Evolutionary conservation across 192 early-diverging fungal species (phyloP).

Genomic region (Coemansia sp.): DNA sequence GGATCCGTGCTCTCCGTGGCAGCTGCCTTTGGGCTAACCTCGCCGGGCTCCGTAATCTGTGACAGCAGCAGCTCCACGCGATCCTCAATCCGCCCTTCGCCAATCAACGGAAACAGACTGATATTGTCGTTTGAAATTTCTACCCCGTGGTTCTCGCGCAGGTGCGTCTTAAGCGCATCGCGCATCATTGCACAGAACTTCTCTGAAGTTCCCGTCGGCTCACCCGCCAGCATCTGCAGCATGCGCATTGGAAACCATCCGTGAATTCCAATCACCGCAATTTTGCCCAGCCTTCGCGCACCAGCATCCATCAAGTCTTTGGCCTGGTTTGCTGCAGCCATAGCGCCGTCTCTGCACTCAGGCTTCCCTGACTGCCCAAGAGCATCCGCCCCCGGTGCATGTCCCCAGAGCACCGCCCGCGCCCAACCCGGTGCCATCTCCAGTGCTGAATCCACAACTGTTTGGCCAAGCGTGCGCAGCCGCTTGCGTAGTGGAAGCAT

Average conservation of each 20-base stretch:
- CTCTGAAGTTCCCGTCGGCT: slow-evolving; percentile 88
- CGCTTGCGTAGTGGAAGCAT: slow-evolving; percentile 16
- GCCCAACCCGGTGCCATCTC: slow-evolving; percentile 49
- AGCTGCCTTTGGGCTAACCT: not conserved
- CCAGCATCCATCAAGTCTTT: slow-evolving; percentile 25
- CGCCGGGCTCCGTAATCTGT: slow-evolving; percentile 55
- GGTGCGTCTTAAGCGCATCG: slow-evolving; percentile 60
- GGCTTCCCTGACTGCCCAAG: slow-evolving; percentile 20
- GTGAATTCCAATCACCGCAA: slow-evolving; percentile 85
- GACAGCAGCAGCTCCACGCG: slow-evolving; percentile 80
- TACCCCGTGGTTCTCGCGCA: slow-evolving; percentile 56
- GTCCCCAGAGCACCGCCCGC: slow-evolving; percentile 22
- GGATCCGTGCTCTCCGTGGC: slow-evolving; percentile 2
- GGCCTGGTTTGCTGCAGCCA: slow-evolving; percentile 10
- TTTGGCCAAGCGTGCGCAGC: slow-evolving; percentile 21
- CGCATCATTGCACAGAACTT: slow-evolving; percentile 90
- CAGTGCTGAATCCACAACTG: slow-evolving; percentile 20
- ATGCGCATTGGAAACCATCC: slow-evolving; percentile 85
- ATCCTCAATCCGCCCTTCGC: slow-evolving; percentile 88
- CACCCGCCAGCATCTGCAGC: slow-evolving; percentile 75
- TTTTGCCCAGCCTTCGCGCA: slow-evolving; percentile 35
- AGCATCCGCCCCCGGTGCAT: slow-evolving; percentile 16
- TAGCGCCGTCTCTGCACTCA: not conserved
- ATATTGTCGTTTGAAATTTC: slow-evolving; percentile 55
- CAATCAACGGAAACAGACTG: slow-evolving; percentile 80